Evolutionary conservation across 768 basidiomycete species (phyloP), one percentile per base, ranked within the genome.

Genomic region (Tylopilus subfusipes): DNA sequence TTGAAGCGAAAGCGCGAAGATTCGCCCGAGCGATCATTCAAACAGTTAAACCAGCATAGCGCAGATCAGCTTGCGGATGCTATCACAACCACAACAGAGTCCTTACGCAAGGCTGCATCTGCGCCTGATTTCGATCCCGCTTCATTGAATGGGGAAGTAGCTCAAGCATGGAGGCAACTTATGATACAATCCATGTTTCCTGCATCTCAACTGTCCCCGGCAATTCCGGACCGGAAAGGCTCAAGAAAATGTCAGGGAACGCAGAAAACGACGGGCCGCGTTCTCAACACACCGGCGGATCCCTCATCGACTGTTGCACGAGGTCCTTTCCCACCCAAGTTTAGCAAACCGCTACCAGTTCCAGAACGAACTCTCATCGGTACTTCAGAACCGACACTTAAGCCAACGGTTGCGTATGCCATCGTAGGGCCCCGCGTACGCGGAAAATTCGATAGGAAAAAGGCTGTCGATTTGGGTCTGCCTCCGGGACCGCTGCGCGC

Each of bases 401-500:
- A 71, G 42, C 70, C 76, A 4, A 75, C 79, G 0, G 56, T 82
- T 31, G 79, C 76, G 4, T 83, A 82, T 61, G 68, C 82, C 16
- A 52, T 82, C 40, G 72, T 81, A 39, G 82, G 82, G 0, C 82
- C 82, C 4, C 75, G 73, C 14, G 68, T 76, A 38, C 80, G 82
- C 1, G 82, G 82, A 10, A 91, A 89, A 68, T 96, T 98, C 64
- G 79, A 93, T 56, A 83, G 70, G 0, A 68, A 73, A 56, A 83
- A 81, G 57, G 90, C 93, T 0, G 63, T 75, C 10, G 79, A 73
- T 42, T 75, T 93, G 2, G 85, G 86, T 6, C 72, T 98, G 2
- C 79, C 80, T 4, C 64, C 66, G 2, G 88, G 90, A 0, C 78
- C 78, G 6, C 53, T 82, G 11, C 77, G 90, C n/a, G 78, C 75